A percentile compares a stretch with the other conserved stretches of the same genome.
Evolutionary conservation across 73 alveolate genomes (phyloP).

Genomic region (Uronychia setigera): DNA sequence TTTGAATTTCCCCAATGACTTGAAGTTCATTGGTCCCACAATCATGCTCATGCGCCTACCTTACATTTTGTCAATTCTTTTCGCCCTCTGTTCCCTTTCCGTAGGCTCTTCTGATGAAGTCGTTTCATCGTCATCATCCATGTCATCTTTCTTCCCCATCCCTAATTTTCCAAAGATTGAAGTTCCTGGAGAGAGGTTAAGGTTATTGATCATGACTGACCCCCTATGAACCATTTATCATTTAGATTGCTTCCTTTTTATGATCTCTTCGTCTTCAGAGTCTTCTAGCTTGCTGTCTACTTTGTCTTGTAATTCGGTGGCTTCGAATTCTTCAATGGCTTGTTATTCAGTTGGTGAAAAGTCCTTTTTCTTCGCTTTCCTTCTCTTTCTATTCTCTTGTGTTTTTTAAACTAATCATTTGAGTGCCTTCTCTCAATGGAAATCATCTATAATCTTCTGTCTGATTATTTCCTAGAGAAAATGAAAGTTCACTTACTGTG

Average conservation of each 20-base stretch:
- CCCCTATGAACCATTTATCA: too few relatives aligned
- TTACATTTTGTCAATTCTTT: not conserved
- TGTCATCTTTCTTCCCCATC: not conserved
- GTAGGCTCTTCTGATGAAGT: too few relatives aligned
- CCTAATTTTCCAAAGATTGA: not conserved
- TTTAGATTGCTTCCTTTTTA: not conserved
- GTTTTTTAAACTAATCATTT: not conserved
- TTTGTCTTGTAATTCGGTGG: too few relatives aligned
- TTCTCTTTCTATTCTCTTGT: not conserved
- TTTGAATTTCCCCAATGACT: not conserved
- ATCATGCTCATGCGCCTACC: slow-evolving; percentile 1
- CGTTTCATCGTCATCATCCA: too few relatives aligned
- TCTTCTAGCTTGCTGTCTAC: too few relatives aligned
- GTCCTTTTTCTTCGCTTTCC: not conserved
- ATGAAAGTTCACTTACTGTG: too few relatives aligned
- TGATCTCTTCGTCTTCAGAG: not conserved
- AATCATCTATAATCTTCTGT: not conserved
- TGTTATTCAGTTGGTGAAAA: not conserved
- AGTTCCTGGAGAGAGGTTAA: not conserved
- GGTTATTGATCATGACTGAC: not conserved
- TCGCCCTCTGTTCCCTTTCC: too few relatives aligned
- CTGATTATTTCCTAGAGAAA: not conserved
- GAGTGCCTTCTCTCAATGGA: not conserved
- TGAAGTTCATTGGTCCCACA: not conserved
- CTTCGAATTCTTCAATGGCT: too few relatives aligned